Percentiles rank a stretch among this genome's conserved stretches.
These are phyloP conservation scores for Ustilaginoidea virens DNA, from an alignment of 2,329 filamentous ascomycete species.

Conservation along the genomic window DNA sequence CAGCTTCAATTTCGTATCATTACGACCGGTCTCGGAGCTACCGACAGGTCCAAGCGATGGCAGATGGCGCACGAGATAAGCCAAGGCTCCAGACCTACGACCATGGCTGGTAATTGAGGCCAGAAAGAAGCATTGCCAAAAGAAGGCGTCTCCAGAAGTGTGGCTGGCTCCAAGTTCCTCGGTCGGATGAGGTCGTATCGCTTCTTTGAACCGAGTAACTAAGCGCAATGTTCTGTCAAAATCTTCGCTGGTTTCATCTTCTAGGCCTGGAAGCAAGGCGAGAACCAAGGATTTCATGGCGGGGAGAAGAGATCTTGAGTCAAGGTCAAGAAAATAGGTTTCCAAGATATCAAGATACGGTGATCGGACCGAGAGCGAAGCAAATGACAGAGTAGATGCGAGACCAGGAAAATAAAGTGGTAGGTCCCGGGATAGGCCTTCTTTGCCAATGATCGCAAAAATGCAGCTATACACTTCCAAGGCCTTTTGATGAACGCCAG, in stretches of 20 bases:
- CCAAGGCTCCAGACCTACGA: slow-evolving; percentile 70
- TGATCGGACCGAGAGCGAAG: slow-evolving; percentile 78
- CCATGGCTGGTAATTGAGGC: slow-evolving; percentile 82
- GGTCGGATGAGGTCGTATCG: slow-evolving; percentile 40
- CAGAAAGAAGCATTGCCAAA: slow-evolving; percentile 96
- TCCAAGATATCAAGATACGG: slow-evolving; percentile 77
- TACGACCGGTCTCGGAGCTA: slow-evolving; percentile 2
- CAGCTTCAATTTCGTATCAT: slow-evolving; percentile 20
- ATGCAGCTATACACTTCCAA: slow-evolving; percentile 87
- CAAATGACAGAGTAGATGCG: slow-evolving; percentile 80
- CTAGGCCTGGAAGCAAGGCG: slow-evolving; percentile 76
- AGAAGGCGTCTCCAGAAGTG: slow-evolving; percentile 64
- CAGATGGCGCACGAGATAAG: slow-evolving; percentile 66
- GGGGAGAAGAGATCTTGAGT: slow-evolving; percentile 59
- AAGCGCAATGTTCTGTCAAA: slow-evolving; percentile 77
- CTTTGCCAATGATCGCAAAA: slow-evolving; percentile 70
- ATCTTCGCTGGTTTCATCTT: slow-evolving; percentile 94
- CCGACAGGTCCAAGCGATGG: slow-evolving; percentile 28
- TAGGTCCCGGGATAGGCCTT: slow-evolving; percentile 68
- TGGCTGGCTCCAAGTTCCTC: slow-evolving; percentile 35
- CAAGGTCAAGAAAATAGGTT: slow-evolving; percentile 57
- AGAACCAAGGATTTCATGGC: slow-evolving; percentile 83
- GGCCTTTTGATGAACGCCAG: slow-evolving; percentile 93
- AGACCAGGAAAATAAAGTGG: slow-evolving; percentile 81
- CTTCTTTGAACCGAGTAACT: slow-evolving; percentile 60